Evolutionary conservation across 1,284 basidiomycete genomes (phyloP).

Genomic region (Ustilago loliicola): DNA sequence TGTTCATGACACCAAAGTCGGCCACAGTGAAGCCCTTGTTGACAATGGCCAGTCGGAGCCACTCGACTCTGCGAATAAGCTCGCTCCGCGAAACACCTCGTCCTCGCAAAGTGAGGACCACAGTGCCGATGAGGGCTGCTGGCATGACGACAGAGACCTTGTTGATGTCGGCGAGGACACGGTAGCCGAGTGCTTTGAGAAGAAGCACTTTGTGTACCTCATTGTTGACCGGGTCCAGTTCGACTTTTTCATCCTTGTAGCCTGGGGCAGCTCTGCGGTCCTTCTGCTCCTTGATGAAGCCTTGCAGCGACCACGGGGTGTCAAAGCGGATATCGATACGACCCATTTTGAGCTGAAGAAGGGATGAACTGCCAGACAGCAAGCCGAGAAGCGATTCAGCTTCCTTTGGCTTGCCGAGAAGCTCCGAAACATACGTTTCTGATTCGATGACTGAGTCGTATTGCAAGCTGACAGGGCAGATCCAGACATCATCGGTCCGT

Average conservation of each 20-base stretch:
- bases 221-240: slow-evolving; percentile 54
- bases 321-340: slow-evolving; percentile 71
- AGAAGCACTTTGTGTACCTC: slow-evolving; percentile 63
- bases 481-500: slow-evolving; percentile 69
- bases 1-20: slow-evolving; percentile 67
- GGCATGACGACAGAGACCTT: slow-evolving; percentile 71
- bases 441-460: slow-evolving; percentile 72
- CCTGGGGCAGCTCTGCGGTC: slow-evolving; percentile 51
- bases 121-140: slow-evolving; percentile 70
- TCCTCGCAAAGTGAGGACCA: slow-evolving; percentile 70
- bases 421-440: slow-evolving; percentile 70
- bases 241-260: slow-evolving; percentile 39
- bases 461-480: slow-evolving; percentile 71
- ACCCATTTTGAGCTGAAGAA: slow-evolving; percentile 70
- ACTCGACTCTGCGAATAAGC: slow-evolving; percentile 68
- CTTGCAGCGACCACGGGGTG: slow-evolving; percentile 70
- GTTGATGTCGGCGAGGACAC: slow-evolving; percentile 71
- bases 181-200: slow-evolving; percentile 70
- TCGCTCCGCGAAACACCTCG: slow-evolving; percentile 70
- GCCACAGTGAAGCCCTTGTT: slow-evolving; percentile 70
- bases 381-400: slow-evolving; percentile 70
- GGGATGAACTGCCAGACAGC: slow-evolving; percentile 65
- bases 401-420: slow-evolving; percentile 72
- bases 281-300: slow-evolving; percentile 67
- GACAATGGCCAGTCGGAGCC: slow-evolving; percentile 65